phyloP scores from a whole-genome alignment of 2,329 filamentous ascomycete genomes.

The Escovopsis sp. region DNA sequence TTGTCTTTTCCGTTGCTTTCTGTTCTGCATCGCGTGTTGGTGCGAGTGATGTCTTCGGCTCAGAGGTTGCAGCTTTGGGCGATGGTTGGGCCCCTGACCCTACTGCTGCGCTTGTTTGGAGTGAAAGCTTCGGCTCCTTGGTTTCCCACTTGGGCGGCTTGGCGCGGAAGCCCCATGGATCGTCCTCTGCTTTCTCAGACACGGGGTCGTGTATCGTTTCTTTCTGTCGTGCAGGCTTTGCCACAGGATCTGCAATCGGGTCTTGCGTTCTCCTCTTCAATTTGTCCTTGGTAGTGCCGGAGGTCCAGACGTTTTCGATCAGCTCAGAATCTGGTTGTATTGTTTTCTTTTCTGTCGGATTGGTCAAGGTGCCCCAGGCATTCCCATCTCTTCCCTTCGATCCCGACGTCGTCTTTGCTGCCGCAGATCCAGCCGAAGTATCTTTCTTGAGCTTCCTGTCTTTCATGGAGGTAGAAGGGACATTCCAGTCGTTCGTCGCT shows the following conservation, averaged over 20 bases:
- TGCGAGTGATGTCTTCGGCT: too few relatives aligned
- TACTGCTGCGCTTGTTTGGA: slow-evolving; percentile 5
- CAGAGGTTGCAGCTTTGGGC: not conserved
- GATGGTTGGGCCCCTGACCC: slow-evolving; percentile 10
- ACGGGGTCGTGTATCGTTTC: slow-evolving; percentile 15
- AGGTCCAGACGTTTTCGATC: slow-evolving; percentile 2
- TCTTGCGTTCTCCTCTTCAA: slow-evolving; percentile 16
- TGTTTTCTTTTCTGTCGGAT: slow-evolving; percentile 15
- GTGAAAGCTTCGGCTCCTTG: slow-evolving; percentile 12
- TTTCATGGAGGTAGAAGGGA: slow-evolving; percentile 16
- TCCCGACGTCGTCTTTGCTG: slow-evolving; percentile 5
- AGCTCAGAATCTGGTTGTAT: slow-evolving; percentile 1
- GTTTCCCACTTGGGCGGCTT: slow-evolving; percentile 18
- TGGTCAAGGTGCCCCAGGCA: slow-evolving; percentile 15
- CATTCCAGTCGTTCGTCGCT: slow-evolving; percentile 10
- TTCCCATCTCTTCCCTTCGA: slow-evolving; percentile 17
- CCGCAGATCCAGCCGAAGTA: slow-evolving; percentile 8
- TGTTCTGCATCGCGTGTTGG: too few relatives aligned
- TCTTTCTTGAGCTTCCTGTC: slow-evolving; percentile 26
- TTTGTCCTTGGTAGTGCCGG: not conserved
- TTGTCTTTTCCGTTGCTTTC: too few relatives aligned
- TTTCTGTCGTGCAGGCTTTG: slow-evolving; percentile 7
- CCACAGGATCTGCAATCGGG: not conserved
- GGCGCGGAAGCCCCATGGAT: slow-evolving; percentile 10
- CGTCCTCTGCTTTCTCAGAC: slow-evolving; percentile 8